phyloP scores from a whole-genome alignment of 2,329 filamentous ascomycete species.

The Plenodomus lindquistii region DNA sequence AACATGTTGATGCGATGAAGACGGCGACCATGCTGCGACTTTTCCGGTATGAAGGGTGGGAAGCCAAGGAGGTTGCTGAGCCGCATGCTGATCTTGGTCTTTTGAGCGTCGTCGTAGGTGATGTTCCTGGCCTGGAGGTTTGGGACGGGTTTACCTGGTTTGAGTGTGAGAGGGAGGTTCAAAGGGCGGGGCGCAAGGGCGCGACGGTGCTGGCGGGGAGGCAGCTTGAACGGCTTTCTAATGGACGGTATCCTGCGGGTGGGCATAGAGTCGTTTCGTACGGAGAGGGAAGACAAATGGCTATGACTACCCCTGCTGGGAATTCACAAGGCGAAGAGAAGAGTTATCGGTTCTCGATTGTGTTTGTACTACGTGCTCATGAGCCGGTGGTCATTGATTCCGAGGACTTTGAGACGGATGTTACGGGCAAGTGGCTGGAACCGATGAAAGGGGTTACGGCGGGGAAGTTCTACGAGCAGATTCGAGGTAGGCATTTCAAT shows the following conservation, averaged over 20 bases:
- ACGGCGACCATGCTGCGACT: slow-evolving; percentile 43
- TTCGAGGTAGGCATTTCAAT: slow-evolving; percentile 40
- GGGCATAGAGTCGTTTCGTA: slow-evolving; percentile 44
- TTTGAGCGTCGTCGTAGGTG: slow-evolving; percentile 38
- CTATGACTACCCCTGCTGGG: neutral
- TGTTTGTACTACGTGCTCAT: slow-evolving; percentile 43
- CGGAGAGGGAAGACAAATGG: slow-evolving; percentile 8
- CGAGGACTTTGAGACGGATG: slow-evolving; percentile 26
- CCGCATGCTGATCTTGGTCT: slow-evolving; percentile 43
- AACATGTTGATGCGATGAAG: slow-evolving; percentile 21
- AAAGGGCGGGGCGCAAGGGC: slow-evolving; percentile 9
- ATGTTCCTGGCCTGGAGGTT: slow-evolving; percentile 44
- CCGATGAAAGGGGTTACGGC: slow-evolving; percentile 33
- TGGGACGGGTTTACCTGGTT: slow-evolving; percentile 34
- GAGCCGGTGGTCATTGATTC: slow-evolving; percentile 32
- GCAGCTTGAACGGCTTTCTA: slow-evolving; percentile 34
- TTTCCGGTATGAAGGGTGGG: slow-evolving; percentile 43
- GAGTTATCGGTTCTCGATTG: slow-evolving; percentile 40
- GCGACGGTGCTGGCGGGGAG: slow-evolving; percentile 38
- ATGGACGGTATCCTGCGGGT: slow-evolving; percentile 35
- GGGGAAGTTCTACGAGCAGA: slow-evolving; percentile 36
- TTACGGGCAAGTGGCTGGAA: slow-evolving; percentile 35
- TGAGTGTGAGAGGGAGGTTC: slow-evolving; percentile 33
- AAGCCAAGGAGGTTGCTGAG: slow-evolving; percentile 42
- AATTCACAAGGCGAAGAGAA: neutral